These are phyloP conservation scores for Pilaira anomala DNA, from an alignment of 192 early-diverging fungal species.

Conservation along the genomic window DNA sequence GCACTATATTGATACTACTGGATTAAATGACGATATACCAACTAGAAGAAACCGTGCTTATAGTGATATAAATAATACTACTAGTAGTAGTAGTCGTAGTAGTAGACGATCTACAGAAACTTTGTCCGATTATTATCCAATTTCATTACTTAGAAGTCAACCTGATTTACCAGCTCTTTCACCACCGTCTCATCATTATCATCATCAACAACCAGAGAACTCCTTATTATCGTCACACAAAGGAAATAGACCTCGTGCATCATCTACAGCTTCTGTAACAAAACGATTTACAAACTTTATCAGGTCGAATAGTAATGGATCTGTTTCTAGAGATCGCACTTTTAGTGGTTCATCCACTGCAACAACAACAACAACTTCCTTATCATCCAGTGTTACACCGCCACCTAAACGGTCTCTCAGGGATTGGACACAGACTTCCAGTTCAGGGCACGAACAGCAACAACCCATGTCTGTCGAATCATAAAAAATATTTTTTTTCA, in stretches of 20 bases:
- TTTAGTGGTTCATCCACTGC: background rate
- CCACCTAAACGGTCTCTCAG: too few relatives aligned
- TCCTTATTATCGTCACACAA: background rate
- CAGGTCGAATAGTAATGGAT: background rate
- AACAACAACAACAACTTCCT: too few relatives aligned
- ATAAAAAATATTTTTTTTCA: too few relatives aligned
- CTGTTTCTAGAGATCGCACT: background rate
- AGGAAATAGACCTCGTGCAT: conserved; percentile 10
- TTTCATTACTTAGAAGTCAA: conserved; percentile 10
- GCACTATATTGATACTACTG: background rate
- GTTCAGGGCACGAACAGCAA: too few relatives aligned
- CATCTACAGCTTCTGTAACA: conserved; percentile 9
- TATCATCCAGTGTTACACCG: too few relatives aligned
- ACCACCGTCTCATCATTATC: background rate
- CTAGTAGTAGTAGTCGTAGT: too few relatives aligned
- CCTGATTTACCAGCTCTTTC: conserved; percentile 7
- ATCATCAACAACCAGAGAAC: background rate
- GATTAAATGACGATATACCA: background rate
- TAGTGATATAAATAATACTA: conserved; percentile 3
- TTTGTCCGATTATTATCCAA: background rate
- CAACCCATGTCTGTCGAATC: too few relatives aligned
- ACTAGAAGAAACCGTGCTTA: conserved; percentile 1
- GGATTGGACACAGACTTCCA: too few relatives aligned
- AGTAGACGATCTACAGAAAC: background rate
- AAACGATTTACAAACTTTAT: conserved; percentile 15